Percentiles rank a stretch among this genome's conserved stretches.
Conservation (phyloP, 23 red algal genomes). For the Gracilariopsis chorda region DNA sequence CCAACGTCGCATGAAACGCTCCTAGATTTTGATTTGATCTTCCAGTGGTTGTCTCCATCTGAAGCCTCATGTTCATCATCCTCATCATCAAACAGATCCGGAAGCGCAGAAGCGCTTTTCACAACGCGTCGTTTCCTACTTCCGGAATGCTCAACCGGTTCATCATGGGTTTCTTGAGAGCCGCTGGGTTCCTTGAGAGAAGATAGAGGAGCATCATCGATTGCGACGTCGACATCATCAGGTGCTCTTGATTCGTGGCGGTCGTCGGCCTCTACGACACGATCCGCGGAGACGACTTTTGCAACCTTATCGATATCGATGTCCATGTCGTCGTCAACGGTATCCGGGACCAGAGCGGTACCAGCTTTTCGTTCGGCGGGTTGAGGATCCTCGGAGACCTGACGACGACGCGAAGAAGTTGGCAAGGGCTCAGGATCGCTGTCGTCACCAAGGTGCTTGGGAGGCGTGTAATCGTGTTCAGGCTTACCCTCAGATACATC, state of each 20-base stretch:
- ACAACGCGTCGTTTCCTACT: neutral
- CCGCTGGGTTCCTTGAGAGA: neutral
- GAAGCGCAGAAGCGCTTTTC: neutral
- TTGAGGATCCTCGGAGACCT: neutral
- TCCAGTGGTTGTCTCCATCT: slow-evolving; percentile 26
- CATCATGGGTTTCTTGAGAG: slow-evolving; percentile 35
- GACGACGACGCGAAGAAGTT: neutral
- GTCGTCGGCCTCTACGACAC: neutral
- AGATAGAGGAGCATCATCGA: neutral
- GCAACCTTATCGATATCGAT: neutral
- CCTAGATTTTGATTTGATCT: slow-evolving; percentile 3
- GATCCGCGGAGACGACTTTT: neutral
- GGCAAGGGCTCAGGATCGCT: neutral
- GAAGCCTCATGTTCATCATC: slow-evolving; percentile 16
- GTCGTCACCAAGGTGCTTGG: neutral
- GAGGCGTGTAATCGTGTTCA: neutral
- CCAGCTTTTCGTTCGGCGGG: neutral
- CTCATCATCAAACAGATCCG: neutral
- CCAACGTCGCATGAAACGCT: slow-evolving; percentile 13
- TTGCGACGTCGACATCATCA: neutral
- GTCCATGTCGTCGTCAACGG: neutral
- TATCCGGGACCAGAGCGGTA: neutral
- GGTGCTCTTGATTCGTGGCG: neutral
- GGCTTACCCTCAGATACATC: neutral
- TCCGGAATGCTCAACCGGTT: neutral